These are phyloP conservation scores for Cnidoscolus chayamansa DNA, from an alignment of 441 rosid species.

Conservation along the genomic window DNA sequence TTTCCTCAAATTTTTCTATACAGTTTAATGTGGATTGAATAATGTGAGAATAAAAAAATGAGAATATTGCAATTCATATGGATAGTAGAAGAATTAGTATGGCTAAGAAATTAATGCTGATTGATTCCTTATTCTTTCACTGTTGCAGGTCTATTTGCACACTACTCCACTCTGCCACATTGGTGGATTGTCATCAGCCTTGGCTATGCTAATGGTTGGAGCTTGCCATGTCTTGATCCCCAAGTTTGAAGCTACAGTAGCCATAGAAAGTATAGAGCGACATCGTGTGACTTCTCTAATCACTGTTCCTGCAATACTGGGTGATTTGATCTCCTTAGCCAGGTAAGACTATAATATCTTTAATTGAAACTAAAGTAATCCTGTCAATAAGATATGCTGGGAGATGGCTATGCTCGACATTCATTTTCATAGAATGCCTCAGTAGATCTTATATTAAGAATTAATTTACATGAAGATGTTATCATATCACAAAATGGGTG, in stretches of 20 bases:
- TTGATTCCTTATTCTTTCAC: constrained; percentile 13
- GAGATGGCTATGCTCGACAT: background rate
- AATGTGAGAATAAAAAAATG: background rate
- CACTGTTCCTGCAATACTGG: constrained; percentile 77
- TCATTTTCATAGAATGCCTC: background rate
- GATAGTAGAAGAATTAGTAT: background rate
- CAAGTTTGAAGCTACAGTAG: constrained; percentile 62
- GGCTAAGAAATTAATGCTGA: constrained; percentile 1
- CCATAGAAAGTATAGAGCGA: constrained; percentile 49
- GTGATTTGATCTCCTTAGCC: constrained; percentile 49
- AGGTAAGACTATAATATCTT: constrained; percentile 38
- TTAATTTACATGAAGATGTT: background rate
- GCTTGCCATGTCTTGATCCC: constrained; percentile 73
- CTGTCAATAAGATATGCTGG: background rate
- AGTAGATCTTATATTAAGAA: background rate
- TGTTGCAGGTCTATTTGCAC: constrained; percentile 79
- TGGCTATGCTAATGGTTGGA: constrained; percentile 87
- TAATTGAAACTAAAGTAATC: background rate
- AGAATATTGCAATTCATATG: background rate
- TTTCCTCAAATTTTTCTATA: constrained; percentile 22
- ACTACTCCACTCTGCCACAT: constrained; percentile 81
- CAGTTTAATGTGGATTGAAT: background rate
- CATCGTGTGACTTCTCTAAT: constrained; percentile 65
- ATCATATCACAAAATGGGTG: background rate
- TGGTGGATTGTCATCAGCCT: constrained; percentile 82